These are phyloP conservation scores for Penicillium sp. DNA, from an alignment of 2,329 filamentous ascomycete genomes.

Conservation along the genomic window DNA sequence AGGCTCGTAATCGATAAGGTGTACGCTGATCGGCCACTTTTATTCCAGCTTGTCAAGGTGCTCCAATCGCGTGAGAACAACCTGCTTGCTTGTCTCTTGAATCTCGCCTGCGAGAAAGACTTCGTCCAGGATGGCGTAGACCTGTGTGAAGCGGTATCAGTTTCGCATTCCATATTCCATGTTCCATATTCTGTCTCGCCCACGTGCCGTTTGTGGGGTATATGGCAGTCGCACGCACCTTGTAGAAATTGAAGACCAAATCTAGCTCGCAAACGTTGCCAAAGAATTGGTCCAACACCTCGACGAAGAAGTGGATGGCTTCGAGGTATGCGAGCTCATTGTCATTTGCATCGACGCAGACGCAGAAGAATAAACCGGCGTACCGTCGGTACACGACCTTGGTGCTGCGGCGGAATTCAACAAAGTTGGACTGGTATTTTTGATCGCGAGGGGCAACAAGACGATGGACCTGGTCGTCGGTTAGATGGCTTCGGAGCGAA, in stretches of 20 bases:
- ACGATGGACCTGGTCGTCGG: conserved; percentile 72
- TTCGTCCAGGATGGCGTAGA: conserved; percentile 97
- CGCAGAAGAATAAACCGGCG: conserved; percentile 98
- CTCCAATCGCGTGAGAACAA: conserved; percentile 89
- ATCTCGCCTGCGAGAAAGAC: conserved; percentile 98
- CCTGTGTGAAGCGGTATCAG: conserved; percentile 48
- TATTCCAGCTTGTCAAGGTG: conserved; percentile 96
- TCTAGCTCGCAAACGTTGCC: conserved; percentile 99
- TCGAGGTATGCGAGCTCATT: conserved; percentile 97
- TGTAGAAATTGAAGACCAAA: conserved; percentile 74
- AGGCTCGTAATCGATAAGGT: conserved; percentile 1
- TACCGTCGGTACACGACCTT: conserved; percentile 98
- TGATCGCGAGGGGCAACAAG: conserved; percentile 97
- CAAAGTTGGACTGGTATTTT: conserved; percentile 99
- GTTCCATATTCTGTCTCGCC: too few relatives aligned
- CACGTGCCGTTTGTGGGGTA: conserved; percentile 4
- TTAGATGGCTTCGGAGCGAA: conserved; percentile 10
- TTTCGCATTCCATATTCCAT: conserved; percentile 1
- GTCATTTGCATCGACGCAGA: conserved; percentile 97
- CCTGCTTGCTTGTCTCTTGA: conserved; percentile 98
- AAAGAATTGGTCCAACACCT: conserved; percentile 97
- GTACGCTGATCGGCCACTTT: background rate
- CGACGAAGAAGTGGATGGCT: conserved; percentile 98
- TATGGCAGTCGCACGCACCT: conserved; percentile 45
- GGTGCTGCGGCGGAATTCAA: conserved; percentile 72